These are phyloP conservation scores for Acacia acuminata DNA, from an alignment of 306 rosid species.

Conservation along the genomic window DNA sequence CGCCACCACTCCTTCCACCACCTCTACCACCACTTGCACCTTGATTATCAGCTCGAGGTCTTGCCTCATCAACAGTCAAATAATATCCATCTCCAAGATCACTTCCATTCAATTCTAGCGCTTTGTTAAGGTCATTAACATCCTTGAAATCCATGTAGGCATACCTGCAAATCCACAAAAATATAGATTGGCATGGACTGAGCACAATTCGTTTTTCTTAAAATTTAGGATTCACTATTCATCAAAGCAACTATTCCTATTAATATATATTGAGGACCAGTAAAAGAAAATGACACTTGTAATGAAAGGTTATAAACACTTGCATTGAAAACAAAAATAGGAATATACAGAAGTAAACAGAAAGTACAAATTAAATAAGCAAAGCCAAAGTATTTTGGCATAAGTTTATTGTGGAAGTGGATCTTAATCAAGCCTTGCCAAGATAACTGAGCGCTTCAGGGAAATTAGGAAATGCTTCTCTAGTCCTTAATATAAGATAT, in stretches of 20 bases:
- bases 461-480: background rate
- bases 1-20: slow-evolving; percentile 22
- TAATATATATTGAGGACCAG: background rate
- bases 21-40: slow-evolving; percentile 33
- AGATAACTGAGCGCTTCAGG: too few relatives aligned
- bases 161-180: slow-evolving; percentile 40
- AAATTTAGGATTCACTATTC: background rate
- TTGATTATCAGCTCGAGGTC: slow-evolving; percentile 52
- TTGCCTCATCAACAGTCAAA: slow-evolving; percentile 77
- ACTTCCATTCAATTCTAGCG: slow-evolving; percentile 57
- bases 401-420: background rate
- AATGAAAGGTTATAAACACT: background rate
- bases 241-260: background rate
- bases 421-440: background rate
- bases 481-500: too few relatives aligned
- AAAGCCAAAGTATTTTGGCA: background rate
- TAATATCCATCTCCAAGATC: slow-evolving; percentile 51
- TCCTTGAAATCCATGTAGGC: slow-evolving; percentile 81
- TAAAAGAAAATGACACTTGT: background rate
- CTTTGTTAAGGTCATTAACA: slow-evolving; percentile 38
- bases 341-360: background rate
- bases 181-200: background rate
- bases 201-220: background rate
- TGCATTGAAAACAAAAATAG: background rate
- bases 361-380: background rate